Evolutionary conservation across 73 alveolate genomes (phyloP).

Genomic region (Paramecium biaurelia): DNA sequence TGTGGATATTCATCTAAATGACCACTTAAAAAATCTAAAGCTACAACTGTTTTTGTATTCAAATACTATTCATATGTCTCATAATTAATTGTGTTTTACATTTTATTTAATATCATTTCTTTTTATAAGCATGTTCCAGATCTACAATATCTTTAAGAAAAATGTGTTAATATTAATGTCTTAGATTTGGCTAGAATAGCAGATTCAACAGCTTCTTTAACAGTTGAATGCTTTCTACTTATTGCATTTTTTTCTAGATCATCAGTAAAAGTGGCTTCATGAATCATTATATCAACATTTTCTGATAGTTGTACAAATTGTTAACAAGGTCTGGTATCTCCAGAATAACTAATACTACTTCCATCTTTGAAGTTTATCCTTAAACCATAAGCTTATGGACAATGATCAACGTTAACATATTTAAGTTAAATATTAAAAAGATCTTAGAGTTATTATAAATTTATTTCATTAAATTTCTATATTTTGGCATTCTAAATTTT

Average conservation of each 20-base stretch:
- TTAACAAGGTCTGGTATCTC: slow-evolving; percentile 93
- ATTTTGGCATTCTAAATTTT: not conserved
- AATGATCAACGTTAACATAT: slow-evolving; percentile 81
- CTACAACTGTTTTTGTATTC: not conserved
- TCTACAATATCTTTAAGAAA: slow-evolving; percentile 81
- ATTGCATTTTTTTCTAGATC: slow-evolving; percentile 79
- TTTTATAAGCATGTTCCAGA: not conserved
- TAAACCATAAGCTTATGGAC: slow-evolving; percentile 89
- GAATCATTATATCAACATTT: slow-evolving; percentile 88
- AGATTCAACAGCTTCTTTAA: slow-evolving; percentile 86
- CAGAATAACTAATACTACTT: slow-evolving; percentile 86
- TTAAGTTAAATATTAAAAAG: not conserved
- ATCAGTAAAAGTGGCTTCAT: slow-evolving; percentile 97
- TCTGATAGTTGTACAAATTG: slow-evolving; percentile 76
- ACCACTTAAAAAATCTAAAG: not conserved
- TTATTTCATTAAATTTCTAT: not conserved
- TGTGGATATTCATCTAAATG: not conserved
- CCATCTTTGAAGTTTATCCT: slow-evolving; percentile 72
- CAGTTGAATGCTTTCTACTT: slow-evolving; percentile 89
- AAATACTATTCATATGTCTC: not conserved
- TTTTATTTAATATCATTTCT: not conserved
- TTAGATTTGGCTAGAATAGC: slow-evolving; percentile 76
- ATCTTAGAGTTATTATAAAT: not conserved
- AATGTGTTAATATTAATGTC: slow-evolving; percentile 91
- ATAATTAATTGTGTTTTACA: not conserved